Percentiles rank a stretch among this genome's conserved stretches.
phyloP scores from a whole-genome alignment of 139 green algal species.

The Chlorella ohadii region DNA sequence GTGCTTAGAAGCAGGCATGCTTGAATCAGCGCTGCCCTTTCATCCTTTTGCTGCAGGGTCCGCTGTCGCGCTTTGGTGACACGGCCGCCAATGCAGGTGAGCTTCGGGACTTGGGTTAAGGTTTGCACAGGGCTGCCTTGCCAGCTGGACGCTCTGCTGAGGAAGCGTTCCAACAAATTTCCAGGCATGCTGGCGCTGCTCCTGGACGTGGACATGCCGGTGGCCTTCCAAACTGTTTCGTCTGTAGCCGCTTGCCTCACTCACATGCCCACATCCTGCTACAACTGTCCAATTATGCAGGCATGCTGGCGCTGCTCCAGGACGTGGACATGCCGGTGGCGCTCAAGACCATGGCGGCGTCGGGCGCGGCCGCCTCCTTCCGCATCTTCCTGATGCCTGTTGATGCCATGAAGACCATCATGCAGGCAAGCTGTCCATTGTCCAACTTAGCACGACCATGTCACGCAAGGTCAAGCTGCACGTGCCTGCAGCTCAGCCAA shows the following conservation, averaged over 20 bases:
- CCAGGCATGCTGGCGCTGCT: slow-evolving; percentile 75
- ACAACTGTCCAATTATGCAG: slow-evolving; percentile 21
- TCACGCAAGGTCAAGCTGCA: too few relatives aligned
- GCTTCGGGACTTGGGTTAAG: not conserved
- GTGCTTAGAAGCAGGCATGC: too few relatives aligned
- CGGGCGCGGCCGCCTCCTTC: slow-evolving; percentile 72
- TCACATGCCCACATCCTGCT: not conserved
- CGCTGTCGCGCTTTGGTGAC: slow-evolving; percentile 91
- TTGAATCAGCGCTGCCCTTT: not conserved
- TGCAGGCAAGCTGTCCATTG: slow-evolving; percentile 61
- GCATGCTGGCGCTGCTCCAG: slow-evolving; percentile 84
- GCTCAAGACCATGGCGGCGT: slow-evolving; percentile 84
- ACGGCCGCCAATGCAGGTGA: slow-evolving; percentile 88
- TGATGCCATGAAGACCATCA: slow-evolving; percentile 93
- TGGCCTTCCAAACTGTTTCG: slow-evolving; percentile 49
- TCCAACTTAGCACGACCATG: too few relatives aligned
- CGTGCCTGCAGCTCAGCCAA: too few relatives aligned
- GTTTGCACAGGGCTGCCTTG: too few relatives aligned
- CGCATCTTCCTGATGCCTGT: slow-evolving; percentile 94
- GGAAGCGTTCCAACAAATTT: too few relatives aligned
- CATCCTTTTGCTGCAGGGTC: slow-evolving; percentile 67
- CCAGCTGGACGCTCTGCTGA: too few relatives aligned
- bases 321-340: slow-evolving; percentile 71
- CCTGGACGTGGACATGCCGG: slow-evolving; percentile 71
- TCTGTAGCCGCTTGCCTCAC: not conserved